These are phyloP conservation scores for Lablab purpureus DNA, from an alignment of 306 rosid species.

Conservation along the genomic window DNA sequence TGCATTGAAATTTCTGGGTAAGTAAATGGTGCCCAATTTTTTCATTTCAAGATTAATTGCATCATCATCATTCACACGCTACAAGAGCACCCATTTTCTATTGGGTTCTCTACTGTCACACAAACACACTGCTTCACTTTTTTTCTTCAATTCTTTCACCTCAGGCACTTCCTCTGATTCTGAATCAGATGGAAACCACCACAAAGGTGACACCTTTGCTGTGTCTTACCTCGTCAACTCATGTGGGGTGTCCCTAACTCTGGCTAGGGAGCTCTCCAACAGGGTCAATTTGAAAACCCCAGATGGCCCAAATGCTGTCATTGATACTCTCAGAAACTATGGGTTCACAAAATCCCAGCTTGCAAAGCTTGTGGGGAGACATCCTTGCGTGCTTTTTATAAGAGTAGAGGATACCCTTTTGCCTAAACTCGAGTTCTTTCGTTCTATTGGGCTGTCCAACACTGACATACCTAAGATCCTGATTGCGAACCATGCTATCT, in stretches of 20 bases:
- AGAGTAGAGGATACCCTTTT: slow-evolving; percentile 43
- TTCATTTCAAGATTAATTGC: background rate
- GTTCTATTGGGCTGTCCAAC: slow-evolving; percentile 9
- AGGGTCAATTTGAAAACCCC: slow-evolving; percentile 15
- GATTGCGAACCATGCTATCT: background rate
- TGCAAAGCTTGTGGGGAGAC: background rate
- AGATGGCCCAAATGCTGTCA: slow-evolving; percentile 9
- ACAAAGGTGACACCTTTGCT: background rate
- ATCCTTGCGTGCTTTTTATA: background rate
- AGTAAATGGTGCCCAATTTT: background rate
- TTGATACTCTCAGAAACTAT: slow-evolving; percentile 13
- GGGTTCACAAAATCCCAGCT: background rate
- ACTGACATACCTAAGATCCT: background rate
- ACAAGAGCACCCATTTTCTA: background rate
- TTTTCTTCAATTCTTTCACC: slow-evolving; percentile 11
- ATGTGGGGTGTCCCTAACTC: slow-evolving; percentile 3
- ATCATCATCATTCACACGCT: background rate
- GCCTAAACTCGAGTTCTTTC: slow-evolving; percentile 46
- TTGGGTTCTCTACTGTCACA: slow-evolving; percentile 5
- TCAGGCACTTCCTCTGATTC: background rate
- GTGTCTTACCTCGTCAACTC: slow-evolving; percentile 15
- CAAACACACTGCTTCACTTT: background rate
- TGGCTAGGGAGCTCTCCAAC: background rate
- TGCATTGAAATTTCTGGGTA: background rate
- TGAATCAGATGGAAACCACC: background rate